Conservation (phyloP, 2,329 filamentous ascomycete genomes). For the Ophiostoma novo-ulmi region DNA sequence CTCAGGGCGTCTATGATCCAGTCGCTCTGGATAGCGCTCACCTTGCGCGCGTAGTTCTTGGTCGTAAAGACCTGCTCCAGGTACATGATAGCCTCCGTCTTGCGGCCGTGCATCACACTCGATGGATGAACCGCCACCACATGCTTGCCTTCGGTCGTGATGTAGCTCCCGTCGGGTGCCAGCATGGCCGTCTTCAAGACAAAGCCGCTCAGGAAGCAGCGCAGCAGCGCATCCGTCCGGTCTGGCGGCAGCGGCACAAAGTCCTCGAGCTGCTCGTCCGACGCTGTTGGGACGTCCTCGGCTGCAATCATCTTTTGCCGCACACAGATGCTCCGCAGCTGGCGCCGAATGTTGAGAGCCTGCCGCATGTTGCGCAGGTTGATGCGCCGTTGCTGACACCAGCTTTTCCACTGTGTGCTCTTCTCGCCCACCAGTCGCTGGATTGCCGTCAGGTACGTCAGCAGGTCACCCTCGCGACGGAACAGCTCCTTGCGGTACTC, state of each 20-base stretch:
- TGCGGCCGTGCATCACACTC: constrained; percentile 57
- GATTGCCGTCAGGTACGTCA: constrained; percentile 60
- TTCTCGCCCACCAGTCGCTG: constrained; percentile 54
- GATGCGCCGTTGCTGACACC: constrained; percentile 55
- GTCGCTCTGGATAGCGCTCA: constrained; percentile 54
- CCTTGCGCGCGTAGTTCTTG: constrained; percentile 63
- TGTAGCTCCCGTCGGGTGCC: constrained; percentile 56
- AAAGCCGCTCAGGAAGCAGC: constrained; percentile 60
- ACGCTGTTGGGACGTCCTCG: constrained; percentile 25
- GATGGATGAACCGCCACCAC: constrained; percentile 58
- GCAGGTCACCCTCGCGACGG: constrained; percentile 59
- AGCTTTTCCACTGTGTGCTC: constrained; percentile 48
- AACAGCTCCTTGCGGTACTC: constrained; percentile 52
- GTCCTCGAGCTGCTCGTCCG: constrained; percentile 44
- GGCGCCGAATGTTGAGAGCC: constrained; percentile 57
- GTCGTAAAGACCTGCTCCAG: constrained; percentile 61
- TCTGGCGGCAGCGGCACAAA: constrained; percentile 53
- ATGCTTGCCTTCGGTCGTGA: constrained; percentile 56
- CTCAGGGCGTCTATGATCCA: constrained; percentile 54
- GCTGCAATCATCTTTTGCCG: constrained; percentile 48
- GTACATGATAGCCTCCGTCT: constrained; percentile 64
- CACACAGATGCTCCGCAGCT: constrained; percentile 53
- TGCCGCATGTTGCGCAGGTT: constrained; percentile 58
- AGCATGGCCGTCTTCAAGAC: constrained; percentile 56
- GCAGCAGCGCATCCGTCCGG: constrained; percentile 49